Evolutionary conservation across 768 basidiomycete genomes (phyloP), one percentile per base, ranked within the genome.

Genomic region (Rhizopogon rudus): DNA sequence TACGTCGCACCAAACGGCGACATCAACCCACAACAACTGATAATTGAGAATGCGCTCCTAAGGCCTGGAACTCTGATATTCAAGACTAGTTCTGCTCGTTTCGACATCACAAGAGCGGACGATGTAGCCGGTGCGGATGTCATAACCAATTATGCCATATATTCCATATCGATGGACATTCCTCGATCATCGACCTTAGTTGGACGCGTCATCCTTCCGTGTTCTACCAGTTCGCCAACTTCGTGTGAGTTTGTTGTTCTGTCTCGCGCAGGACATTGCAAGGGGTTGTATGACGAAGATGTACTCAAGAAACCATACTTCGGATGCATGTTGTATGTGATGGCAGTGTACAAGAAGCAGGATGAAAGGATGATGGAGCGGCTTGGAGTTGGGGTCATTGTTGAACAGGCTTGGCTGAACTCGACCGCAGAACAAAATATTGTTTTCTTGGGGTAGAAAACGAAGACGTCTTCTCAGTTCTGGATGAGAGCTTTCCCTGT

Each of bases 1-100:
- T 65, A 65, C 7, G 16, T 33, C 2, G 33, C 55, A 8, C 22
- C 41, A 13, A n/a, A 53, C 33, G 28, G 31, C 37, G 8, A 44
- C 22, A 33, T 54, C 6, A 42, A 25, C 41, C 54, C 55, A 10
- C 13, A 13, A 7, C 9, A 53, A 0, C 49, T 54, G 16, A 51
- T 49, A 20, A 28, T 46, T n/a, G 12, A 37, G 35, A 13, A 37
- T 13, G 13, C 35, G 13, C 35, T 10, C 35, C 14, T 33, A 5
- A 54, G 53, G 22, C 57, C 57, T 1, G 64, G 64, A 1, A 59
- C 64, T 9, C 64, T 65, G 40, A 14, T 65, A 51, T 65, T 65
- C 46, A 57, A 56, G 6, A 65, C 64, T 10, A 61, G 51, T 16
- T 55, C 55, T 12, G 53, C 59, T 3, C 16, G n/a, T 6, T 61